These are phyloP conservation scores for Yarrowia sp. DNA, from an alignment of 805 yeast genomes.

Conservation along the genomic window DNA sequence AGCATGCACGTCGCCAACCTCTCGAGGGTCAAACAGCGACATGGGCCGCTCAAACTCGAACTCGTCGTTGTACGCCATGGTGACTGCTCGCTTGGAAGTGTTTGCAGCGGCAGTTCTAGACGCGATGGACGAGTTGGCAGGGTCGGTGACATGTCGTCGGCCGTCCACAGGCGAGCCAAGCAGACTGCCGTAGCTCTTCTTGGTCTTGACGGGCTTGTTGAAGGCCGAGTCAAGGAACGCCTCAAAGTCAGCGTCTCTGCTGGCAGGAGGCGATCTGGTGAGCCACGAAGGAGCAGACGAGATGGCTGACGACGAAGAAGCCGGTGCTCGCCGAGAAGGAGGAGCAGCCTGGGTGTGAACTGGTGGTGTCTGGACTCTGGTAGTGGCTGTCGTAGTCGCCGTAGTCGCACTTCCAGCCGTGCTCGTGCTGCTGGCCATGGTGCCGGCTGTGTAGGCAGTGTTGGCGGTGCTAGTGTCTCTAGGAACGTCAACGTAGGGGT, in stretches of 20 bases:
- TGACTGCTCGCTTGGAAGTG: constrained; percentile 27
- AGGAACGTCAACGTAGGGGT: neutral
- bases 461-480: no score
- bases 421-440: no score
- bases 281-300: constrained; percentile 14
- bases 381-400: neutral
- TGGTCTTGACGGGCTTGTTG: constrained; percentile 33
- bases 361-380: neutral
- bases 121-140: constrained; percentile 14
- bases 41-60: constrained; percentile 11
- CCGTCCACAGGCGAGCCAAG: constrained; percentile 5
- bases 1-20: constrained; percentile 40
- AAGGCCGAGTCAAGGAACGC: constrained; percentile 34
- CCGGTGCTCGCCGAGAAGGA: neutral
- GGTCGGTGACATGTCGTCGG: constrained; percentile 30
- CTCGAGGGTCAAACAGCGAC: constrained; percentile 40
- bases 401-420: no score
- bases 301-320: neutral
- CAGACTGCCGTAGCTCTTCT: constrained; percentile 26
- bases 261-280: constrained; percentile 8
- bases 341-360: neutral
- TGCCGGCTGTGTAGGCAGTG: no score
- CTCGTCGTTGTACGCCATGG: constrained; percentile 27
- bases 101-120: constrained; percentile 3
- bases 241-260: constrained; percentile 13